Evolutionary conservation across 2,329 filamentous ascomycete species (phyloP), one percentile per base, ranked within the genome.

Genomic region (Teratosphaeriaceae sp.): DNA sequence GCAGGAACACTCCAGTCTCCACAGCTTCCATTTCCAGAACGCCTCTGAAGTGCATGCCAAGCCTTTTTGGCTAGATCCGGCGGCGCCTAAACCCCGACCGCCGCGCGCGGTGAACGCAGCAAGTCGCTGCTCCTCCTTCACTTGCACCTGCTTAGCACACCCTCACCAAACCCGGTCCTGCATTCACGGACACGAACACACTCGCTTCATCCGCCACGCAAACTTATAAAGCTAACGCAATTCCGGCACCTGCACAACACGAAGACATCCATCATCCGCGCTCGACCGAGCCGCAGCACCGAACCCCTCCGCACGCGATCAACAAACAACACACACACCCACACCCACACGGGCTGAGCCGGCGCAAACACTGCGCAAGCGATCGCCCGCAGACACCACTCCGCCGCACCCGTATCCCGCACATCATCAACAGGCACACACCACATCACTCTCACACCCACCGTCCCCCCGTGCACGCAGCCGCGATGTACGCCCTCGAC

Each of bases 401-500:
- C n/a, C n/a, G n/a, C n/a, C 27, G 5, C 27, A 30, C 27, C 27
- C 5, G 12, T 12, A 6, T 30, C 27, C 4, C 12, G 12, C 27
- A 30, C 27, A 31, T 15, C 29, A 31, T 27, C 24, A 27, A 27
- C 29, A 31, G 15, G 15, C 5, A 9, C 15, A n/a, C 3, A 20
- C 5, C 18, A 34, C 9, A 18, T 18, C 31, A 19, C 5, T 20
- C 9, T 19, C 31, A n/a, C n/a, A n/a, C n/a, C n/a, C n/a, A n/a
- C n/a, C n/a, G n/a, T n/a, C n/a, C 24, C 24, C n/a, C 24, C 24
- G 24, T 27, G n/a, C n/a, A 30, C 29, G 8, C 26, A 23, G 16
- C 12, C 44, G 56, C 21, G 20, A 61, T 62, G 58, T 61, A 59
- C 45, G 54, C 58, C n/a, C 52, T 53, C 49, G 60, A 63, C 41